Evolutionary conservation across 768 basidiomycete species (phyloP).

Genomic region (Pulveroboletus sp.): DNA sequence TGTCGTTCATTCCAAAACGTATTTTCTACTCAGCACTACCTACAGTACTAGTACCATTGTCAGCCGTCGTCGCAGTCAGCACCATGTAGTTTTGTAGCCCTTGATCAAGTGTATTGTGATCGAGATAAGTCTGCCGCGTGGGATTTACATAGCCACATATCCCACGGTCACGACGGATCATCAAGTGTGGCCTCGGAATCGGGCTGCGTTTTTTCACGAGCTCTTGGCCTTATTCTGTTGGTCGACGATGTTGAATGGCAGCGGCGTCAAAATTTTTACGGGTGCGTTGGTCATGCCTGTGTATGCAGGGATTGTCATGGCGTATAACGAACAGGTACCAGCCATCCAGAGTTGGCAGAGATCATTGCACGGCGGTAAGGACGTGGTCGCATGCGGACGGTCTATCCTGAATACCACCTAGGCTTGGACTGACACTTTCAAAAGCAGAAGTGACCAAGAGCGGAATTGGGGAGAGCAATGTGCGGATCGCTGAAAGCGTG

Average conservation of each 20-base stretch:
- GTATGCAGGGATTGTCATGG: neutral
- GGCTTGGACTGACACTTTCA: slow-evolving; percentile 86
- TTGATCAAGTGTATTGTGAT: slow-evolving; percentile 6
- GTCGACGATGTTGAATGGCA: slow-evolving; percentile 50
- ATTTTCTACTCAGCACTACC: slow-evolving; percentile 10
- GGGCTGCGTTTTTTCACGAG: slow-evolving; percentile 15
- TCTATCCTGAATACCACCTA: slow-evolving; percentile 37
- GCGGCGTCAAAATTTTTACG: slow-evolving; percentile 58
- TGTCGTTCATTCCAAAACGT: slow-evolving; percentile 16
- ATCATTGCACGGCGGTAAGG: slow-evolving; percentile 86
- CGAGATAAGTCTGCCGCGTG: neutral
- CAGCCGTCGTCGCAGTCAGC: slow-evolving; percentile 30
- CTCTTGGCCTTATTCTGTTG: slow-evolving; percentile 12
- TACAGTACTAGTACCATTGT: slow-evolving; percentile 33
- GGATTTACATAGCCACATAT: slow-evolving; percentile 15
- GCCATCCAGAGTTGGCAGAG: slow-evolving; percentile 93
- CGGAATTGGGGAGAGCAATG: slow-evolving; percentile 87
- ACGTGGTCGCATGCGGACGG: slow-evolving; percentile 8
- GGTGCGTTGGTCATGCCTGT: slow-evolving; percentile 35
- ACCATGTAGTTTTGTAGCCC: slow-evolving; percentile 35
- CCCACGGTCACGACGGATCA: slow-evolving; percentile 15
- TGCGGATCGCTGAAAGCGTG: slow-evolving; percentile 91
- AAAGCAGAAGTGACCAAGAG: slow-evolving; percentile 86
- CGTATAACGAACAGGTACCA: slow-evolving; percentile 62
- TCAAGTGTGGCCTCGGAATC: neutral